Base-by-base conservation (phyloP, 1,284 basidiomycete genomes). In the Trichosporon sp. region DNA sequence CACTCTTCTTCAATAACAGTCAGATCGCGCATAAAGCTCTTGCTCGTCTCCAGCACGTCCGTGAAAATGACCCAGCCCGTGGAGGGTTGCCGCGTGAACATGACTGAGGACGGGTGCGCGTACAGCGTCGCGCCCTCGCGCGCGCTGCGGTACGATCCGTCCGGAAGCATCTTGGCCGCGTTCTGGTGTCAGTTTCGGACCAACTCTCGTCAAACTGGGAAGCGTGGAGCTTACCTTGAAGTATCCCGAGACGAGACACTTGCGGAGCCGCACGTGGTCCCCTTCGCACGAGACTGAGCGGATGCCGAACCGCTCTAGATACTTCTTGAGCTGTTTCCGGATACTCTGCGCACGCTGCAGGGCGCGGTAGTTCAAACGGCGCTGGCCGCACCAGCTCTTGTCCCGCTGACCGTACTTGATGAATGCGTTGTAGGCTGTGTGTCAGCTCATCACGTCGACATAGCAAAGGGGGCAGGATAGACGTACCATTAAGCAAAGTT, bases 1-100 rank as follows among this genome's bases (percentile, higher is more conserved):
- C 87, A 88, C 64, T 87, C 86, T 70, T 85, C 82, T 51, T 87
- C 85, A 37, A 88, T 83, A 6, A 86, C 85, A 0, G 87, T 87
- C 19, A 88, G 69, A 74, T 89, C 88, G 61, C 87, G 77, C 83
- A 88, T 88, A 75, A 87, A 88, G 32, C 81, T 90, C 83, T 96
- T 98, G 75, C 93, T 95, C 0, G 96, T 98, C 83, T 98, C 94
- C 76, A 96, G 90, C 83, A 98, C 91, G 81, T 99, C 96, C 80
- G 97, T 94, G 79, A 91, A 99, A 26, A 99, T 87, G 5, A 98
- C 93, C 93, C 94, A 99, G 10, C 92, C 92, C 0, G 91, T 91
- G 16, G 89, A 87, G 1, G 96, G 92, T 77, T 92, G 93, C 48
- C 97, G 87, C 1, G 94, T 97, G 80, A 99, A 99, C 71, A 98